Percentiles rank a stretch among this genome's conserved stretches.
Evolutionary conservation across 2,329 filamentous ascomycete genomes (phyloP).

Genomic region (Tolypocladium inflatum): DNA sequence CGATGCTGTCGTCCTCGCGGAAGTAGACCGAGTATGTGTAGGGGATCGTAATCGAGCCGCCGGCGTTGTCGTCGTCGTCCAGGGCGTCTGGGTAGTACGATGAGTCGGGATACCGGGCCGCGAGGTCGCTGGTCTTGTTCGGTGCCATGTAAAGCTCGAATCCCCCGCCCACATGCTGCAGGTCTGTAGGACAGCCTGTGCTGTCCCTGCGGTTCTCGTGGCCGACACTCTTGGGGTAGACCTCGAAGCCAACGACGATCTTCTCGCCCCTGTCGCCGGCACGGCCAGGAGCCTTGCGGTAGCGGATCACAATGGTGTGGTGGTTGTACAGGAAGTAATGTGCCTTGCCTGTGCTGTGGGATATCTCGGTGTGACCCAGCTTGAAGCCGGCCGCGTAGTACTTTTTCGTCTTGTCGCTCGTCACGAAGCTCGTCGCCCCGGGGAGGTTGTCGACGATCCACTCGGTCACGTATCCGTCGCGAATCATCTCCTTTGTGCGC

Average conservation of each 20-base stretch:
- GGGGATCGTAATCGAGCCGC: slow-evolving; percentile 60
- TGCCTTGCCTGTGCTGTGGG: slow-evolving; percentile 46
- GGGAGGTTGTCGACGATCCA: slow-evolving; percentile 93
- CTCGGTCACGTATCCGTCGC: slow-evolving; percentile 75
- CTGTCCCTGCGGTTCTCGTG: slow-evolving; percentile 47
- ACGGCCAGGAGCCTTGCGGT: slow-evolving; percentile 59
- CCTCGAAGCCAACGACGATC: slow-evolving; percentile 80
- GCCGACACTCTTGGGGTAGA: slow-evolving; percentile 78
- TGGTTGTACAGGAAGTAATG: slow-evolving; percentile 80
- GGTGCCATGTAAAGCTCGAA: slow-evolving; percentile 61
- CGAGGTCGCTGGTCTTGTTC: slow-evolving; percentile 44
- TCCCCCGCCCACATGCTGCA: slow-evolving; percentile 52
- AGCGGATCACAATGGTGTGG: slow-evolving; percentile 74
- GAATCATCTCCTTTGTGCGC: slow-evolving; percentile 62
- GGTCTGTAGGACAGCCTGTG: slow-evolving; percentile 57
- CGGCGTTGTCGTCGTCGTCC: slow-evolving; percentile 48
- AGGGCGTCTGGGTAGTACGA: slow-evolving; percentile 40
- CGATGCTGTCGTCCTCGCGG: slow-evolving; percentile 68
- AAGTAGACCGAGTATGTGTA: slow-evolving; percentile 90
- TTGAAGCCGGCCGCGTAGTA: slow-evolving; percentile 91
- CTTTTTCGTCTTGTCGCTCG: slow-evolving; percentile 72
- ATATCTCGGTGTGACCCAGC: slow-evolving; percentile 65
- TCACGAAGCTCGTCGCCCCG: slow-evolving; percentile 81
- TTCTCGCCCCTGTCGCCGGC: slow-evolving; percentile 63
- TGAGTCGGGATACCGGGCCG: slow-evolving; percentile 42